Percentiles rank a stretch among this genome's conserved stretches.
Conservation (phyloP, 1,284 basidiomycete species). For the Meripilus lineatus region DNA sequence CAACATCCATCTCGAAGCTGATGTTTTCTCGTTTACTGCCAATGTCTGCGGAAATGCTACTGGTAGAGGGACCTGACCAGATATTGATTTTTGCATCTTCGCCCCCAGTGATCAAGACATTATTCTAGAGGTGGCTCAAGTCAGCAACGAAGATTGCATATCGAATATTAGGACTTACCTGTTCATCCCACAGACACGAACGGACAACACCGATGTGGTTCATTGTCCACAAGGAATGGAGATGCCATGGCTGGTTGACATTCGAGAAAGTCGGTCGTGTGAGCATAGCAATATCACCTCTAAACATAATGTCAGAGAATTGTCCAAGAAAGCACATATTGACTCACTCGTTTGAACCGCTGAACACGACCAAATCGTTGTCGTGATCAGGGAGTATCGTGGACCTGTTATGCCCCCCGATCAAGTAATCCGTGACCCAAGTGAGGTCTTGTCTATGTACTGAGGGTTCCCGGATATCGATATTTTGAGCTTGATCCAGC, state of each 20-base stretch:
- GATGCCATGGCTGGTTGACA: conserved; percentile 22
- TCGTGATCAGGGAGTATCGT: conserved; percentile 19
- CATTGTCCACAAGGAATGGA: conserved; percentile 27
- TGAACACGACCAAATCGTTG: conserved; percentile 30
- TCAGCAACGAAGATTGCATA: neutral
- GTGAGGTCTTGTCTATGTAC: conserved; percentile 29
- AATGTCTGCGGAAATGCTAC: conserved; percentile 2
- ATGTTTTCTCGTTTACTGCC: conserved; percentile 14
- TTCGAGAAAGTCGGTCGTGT: conserved; percentile 21
- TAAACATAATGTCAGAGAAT: conserved; percentile 11
- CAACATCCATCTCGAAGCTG: conserved; percentile 24
- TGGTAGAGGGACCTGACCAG: conserved; percentile 23
- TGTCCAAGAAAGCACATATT: neutral
- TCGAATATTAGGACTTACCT: conserved; percentile 15
- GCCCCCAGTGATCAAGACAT: conserved; percentile 33
- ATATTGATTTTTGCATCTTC: conserved; percentile 32
- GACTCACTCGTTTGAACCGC: conserved; percentile 32
- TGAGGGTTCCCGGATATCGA: conserved; percentile 32
- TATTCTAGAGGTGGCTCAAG: conserved; percentile 21
- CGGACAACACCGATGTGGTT: conserved; percentile 32
- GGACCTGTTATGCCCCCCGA: conserved; percentile 29
- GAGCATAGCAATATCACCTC: conserved; percentile 32
- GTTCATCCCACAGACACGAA: conserved; percentile 30
- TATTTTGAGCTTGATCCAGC: conserved; percentile 30
- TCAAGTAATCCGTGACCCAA: conserved; percentile 38